Evolutionary conservation across 1,284 basidiomycete genomes (phyloP).

Genomic region (Trichosporon sp.): DNA sequence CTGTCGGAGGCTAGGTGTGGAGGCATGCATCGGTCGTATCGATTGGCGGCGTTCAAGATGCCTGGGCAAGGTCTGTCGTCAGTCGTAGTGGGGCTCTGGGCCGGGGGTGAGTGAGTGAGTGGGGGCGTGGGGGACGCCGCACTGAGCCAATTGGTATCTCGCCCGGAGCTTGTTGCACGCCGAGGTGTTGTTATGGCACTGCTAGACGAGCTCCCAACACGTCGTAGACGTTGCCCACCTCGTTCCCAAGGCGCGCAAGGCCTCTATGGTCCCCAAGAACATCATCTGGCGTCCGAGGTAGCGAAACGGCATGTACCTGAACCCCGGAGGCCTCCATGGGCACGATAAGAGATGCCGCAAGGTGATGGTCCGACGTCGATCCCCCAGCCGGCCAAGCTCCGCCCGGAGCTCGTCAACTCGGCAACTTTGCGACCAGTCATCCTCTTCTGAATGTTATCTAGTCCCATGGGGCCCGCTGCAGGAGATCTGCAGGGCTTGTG

Average conservation of each 20-base stretch:
- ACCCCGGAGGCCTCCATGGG: slow-evolving; percentile 18
- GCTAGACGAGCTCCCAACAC: not conserved
- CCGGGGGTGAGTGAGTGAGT: not conserved
- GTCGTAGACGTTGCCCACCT: slow-evolving; percentile 1
- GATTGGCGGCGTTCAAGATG: not conserved
- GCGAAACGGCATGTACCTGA: slow-evolving; percentile 8
- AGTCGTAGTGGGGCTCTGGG: not conserved
- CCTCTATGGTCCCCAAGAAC: not conserved
- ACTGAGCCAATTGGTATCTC: not conserved
- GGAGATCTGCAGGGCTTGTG: slow-evolving; percentile 7
- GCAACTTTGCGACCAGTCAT: slow-evolving; percentile 15
- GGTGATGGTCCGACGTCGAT: slow-evolving; percentile 18
- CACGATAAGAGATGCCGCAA: slow-evolving; percentile 6
- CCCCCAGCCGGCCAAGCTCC: slow-evolving; percentile 17
- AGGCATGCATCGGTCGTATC: not conserved
- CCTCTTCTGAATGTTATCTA: slow-evolving; percentile 5
- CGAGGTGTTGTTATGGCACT: not conserved
- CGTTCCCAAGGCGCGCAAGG: not conserved
- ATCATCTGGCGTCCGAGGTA: slow-evolving; percentile 16
- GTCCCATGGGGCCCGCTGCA: slow-evolving; percentile 5
- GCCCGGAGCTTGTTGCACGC: slow-evolving; percentile 7
- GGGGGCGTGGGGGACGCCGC: slow-evolving; percentile 8
- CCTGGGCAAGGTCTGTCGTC: not conserved
- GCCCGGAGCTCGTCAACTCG: slow-evolving; percentile 12
- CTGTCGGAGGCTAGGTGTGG: not conserved